These are phyloP conservation scores for Angophora floribunda DNA, from an alignment of 345 rosid genomes.

Conservation along the genomic window DNA sequence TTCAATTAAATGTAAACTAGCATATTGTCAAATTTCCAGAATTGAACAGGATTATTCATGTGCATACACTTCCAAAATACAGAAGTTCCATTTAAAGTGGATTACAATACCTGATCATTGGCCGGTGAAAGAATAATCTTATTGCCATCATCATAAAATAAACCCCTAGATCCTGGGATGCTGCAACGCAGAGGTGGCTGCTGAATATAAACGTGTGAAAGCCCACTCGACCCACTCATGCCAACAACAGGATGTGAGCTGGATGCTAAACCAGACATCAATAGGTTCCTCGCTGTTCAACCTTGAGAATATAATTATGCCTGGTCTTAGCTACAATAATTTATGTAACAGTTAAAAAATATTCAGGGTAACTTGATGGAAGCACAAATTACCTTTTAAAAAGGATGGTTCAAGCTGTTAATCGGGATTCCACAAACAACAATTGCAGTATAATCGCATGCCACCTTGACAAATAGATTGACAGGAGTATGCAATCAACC, in stretches of 20 bases:
- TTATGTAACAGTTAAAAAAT: background rate
- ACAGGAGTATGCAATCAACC: background rate
- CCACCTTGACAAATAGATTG: background rate
- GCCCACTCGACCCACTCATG: slow-evolving; percentile 54
- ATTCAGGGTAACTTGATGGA: background rate
- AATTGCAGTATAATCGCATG: background rate
- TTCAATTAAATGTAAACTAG: background rate
- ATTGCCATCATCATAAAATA: slow-evolving; percentile 89
- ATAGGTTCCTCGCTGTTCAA: slow-evolving; percentile 1
- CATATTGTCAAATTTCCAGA: background rate
- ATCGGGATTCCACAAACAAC: background rate
- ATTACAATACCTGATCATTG: slow-evolving; percentile 46
- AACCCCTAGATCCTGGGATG: slow-evolving; percentile 60
- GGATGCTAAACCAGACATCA: slow-evolving; percentile 58
- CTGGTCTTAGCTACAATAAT: background rate
- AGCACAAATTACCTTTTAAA: background rate
- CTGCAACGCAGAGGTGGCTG: slow-evolving; percentile 61
- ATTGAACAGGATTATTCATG: background rate
- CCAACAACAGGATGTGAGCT: slow-evolving; percentile 51
- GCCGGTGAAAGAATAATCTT: slow-evolving; percentile 57
- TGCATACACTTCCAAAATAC: background rate
- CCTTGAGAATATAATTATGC: background rate
- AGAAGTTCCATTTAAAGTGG: background rate
- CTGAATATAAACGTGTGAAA: slow-evolving; percentile 78
- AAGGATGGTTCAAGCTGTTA: background rate